Percentiles rank a stretch among this genome's conserved stretches.
These are phyloP conservation scores for Tricholoma furcatifolium DNA, from an alignment of 768 basidiomycete genomes.

Conservation along the genomic window DNA sequence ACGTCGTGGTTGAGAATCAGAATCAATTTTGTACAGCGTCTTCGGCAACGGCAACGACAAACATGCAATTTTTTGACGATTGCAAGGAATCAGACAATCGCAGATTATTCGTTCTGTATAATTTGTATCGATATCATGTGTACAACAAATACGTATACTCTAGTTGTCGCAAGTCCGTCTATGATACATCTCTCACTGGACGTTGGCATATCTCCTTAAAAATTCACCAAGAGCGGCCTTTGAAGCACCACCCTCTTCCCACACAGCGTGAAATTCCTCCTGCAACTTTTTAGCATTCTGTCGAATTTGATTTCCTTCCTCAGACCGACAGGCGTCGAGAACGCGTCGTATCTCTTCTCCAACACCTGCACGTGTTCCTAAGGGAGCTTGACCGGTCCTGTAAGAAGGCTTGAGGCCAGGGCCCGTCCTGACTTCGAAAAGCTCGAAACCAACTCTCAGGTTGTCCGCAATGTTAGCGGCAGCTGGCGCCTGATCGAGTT, in stretches of 20 bases:
- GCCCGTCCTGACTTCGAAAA: constrained; percentile 19
- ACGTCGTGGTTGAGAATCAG: no score
- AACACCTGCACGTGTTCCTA: constrained; percentile 17
- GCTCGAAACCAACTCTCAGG: constrained; percentile 19
- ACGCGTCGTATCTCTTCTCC: constrained; percentile 10
- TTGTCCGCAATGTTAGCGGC: constrained; percentile 15
- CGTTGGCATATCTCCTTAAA: background rate
- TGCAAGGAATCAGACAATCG: no score
- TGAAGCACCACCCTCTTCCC: constrained; percentile 10
- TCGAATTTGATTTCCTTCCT: constrained; percentile 11
- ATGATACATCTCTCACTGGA: no score
- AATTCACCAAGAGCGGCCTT: constrained; percentile 6
- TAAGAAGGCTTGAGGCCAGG: constrained; percentile 13
- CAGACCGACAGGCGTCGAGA: constrained; percentile 8
- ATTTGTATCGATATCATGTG: no score
- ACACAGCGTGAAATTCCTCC: constrained; percentile 4
- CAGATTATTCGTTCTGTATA: no score
- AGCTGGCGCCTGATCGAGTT: constrained; percentile 18
- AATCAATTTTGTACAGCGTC: no score
- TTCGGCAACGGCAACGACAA: no score
- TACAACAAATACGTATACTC: no score
- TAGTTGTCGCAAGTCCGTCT: no score
- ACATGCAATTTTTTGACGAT: no score
- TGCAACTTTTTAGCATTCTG: constrained; percentile 12
- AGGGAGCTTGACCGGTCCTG: constrained; percentile 5